Evolutionary conservation across 1,284 basidiomycete species (phyloP).

Genomic region (Ceratobasidium sp.): DNA sequence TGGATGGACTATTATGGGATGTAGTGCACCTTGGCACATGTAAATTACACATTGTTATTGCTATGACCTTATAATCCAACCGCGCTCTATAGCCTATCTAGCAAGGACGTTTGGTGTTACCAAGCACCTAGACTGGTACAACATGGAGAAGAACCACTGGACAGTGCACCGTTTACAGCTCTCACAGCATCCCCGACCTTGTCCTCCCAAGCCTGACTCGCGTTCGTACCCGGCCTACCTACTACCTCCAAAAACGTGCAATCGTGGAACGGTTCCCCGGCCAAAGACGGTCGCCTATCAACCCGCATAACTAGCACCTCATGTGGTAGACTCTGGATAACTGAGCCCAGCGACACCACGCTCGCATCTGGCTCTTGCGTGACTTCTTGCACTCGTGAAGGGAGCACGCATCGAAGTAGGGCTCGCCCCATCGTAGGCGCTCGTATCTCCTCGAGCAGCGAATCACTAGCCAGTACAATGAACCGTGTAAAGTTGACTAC

Average conservation of each 20-base stretch:
- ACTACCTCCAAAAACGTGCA: conserved; percentile 35
- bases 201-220: conserved; percentile 7
- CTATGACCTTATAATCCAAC: neutral
- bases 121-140: conserved; percentile 36
- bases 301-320: conserved; percentile 30
- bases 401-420: conserved; percentile 39
- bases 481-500: conserved; percentile 46
- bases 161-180: neutral
- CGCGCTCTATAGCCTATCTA: neutral
- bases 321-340: conserved; percentile 3
- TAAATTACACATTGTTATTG: conserved; percentile 19
- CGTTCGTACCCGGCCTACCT: neutral
- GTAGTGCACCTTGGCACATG: conserved; percentile 13
- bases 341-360: neutral
- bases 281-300: conserved; percentile 42
- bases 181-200: neutral
- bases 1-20: conserved; percentile 16
- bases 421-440: conserved; percentile 6
- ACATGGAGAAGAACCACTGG: conserved; percentile 1
- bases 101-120: neutral
- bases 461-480: conserved; percentile 38
- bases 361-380: no score
- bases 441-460: neutral
- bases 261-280: conserved; percentile 41
- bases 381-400: neutral